These are phyloP conservation scores for Corymbia calophylla DNA, from an alignment of 441 rosid genomes.

Conservation along the genomic window DNA sequence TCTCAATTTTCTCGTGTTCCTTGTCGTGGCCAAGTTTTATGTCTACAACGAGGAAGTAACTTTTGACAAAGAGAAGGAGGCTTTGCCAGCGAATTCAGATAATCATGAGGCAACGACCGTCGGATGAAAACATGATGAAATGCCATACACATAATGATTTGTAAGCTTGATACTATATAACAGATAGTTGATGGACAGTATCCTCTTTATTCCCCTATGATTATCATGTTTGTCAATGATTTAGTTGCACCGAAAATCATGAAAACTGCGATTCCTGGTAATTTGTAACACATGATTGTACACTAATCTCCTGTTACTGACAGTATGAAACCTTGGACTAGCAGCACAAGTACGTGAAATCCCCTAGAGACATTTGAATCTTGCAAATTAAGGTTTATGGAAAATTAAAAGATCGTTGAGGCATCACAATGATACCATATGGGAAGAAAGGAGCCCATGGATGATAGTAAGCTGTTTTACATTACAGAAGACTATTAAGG, in stretches of 20 bases:
- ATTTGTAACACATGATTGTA: background rate
- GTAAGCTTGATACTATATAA: background rate
- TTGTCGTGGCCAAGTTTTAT: constrained; percentile 16
- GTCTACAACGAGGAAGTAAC: constrained; percentile 21
- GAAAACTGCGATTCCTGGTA: background rate
- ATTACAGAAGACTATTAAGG: background rate
- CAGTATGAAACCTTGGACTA: background rate
- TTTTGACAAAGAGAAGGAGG: background rate
- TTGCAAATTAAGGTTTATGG: background rate
- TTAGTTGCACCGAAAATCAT: background rate
- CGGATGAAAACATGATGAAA: background rate
- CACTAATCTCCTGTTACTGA: background rate
- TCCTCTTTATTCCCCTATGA: background rate
- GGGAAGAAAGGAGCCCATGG: background rate
- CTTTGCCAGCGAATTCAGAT: background rate
- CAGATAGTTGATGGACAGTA: background rate
- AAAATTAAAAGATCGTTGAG: background rate
- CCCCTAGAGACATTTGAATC: background rate
- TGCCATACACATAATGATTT: background rate
- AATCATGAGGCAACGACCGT: background rate
- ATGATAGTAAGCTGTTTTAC: background rate
- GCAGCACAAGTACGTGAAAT: background rate
- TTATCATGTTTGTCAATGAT: background rate
- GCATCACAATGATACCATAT: background rate
- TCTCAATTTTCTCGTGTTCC: constrained; percentile 22